These are phyloP conservation scores for Conticribra guillardii DNA, from an alignment of 108 stramenopile species.

Conservation along the genomic window DNA sequence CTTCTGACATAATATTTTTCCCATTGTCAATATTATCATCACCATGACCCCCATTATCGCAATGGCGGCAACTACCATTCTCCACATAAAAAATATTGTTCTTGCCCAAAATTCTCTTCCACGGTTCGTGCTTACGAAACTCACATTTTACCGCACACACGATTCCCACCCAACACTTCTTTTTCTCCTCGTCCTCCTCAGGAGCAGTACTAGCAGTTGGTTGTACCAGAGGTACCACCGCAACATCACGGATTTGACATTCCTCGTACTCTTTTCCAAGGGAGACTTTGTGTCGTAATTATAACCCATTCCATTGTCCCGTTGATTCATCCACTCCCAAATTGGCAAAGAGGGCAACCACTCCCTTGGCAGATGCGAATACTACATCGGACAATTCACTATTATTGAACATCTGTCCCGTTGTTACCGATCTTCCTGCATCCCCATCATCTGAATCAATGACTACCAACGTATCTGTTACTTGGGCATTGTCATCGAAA, in stretches of 20 bases:
- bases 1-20: too few species aligned
- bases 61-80: neutral
- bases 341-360: constrained; percentile 23
- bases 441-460: constrained; percentile 14
- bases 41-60: neutral
- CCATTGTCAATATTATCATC: neutral
- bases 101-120: constrained; percentile 1
- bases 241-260: constrained; percentile 22
- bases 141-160: constrained; percentile 13
- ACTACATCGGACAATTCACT: constrained; percentile 14
- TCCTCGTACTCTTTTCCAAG: neutral
- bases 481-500: constrained; percentile 10
- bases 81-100: constrained; percentile 14
- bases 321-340: constrained; percentile 11
- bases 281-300: neutral
- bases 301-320: constrained; percentile 12
- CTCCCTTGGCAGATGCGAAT: constrained; percentile 15
- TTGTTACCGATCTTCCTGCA: constrained; percentile 26
- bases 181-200: neutral
- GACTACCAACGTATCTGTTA: constrained; percentile 15
- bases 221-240: constrained; percentile 6
- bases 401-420: constrained; percentile 16
- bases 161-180: constrained; percentile 20
- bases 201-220: neutral
- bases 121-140: neutral